These are phyloP conservation scores for Lasiodiplodia theobromae DNA, from an alignment of 2,329 filamentous ascomycete species.

Conservation along the genomic window DNA sequence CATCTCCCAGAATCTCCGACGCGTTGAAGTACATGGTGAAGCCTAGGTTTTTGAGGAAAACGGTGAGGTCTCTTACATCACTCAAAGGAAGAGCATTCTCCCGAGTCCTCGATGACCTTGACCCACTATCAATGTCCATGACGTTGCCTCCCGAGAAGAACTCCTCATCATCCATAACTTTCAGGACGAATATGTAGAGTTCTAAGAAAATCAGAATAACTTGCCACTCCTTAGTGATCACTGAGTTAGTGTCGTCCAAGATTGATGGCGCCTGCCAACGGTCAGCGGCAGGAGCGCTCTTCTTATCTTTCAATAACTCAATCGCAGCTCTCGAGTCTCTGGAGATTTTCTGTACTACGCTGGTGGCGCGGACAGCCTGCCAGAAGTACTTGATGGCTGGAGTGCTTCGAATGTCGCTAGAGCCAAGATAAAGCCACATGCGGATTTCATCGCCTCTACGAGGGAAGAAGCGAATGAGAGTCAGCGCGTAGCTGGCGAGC, in stretches of 20 bases:
- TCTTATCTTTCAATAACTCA: slow-evolving; percentile 57
- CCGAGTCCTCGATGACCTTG: slow-evolving; percentile 41
- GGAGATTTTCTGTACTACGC: slow-evolving; percentile 64
- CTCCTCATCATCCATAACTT: slow-evolving; percentile 95
- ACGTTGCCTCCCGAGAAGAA: slow-evolving; percentile 71
- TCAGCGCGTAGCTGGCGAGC: slow-evolving; percentile 85
- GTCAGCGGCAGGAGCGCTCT: slow-evolving; percentile 42
- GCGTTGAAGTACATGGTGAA: slow-evolving; percentile 89
- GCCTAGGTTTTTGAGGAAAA: slow-evolving; percentile 88
- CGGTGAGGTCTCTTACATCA: slow-evolving; percentile 76
- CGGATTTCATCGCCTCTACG: slow-evolving; percentile 83
- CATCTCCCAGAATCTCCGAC: slow-evolving; percentile 63
- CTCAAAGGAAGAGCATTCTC: slow-evolving; percentile 73
- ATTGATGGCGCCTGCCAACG: slow-evolving; percentile 45
- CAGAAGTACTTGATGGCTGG: slow-evolving; percentile 87
- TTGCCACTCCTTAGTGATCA: slow-evolving; percentile 75
- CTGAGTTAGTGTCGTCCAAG: not conserved
- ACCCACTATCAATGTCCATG: slow-evolving; percentile 14
- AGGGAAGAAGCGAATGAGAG: slow-evolving; percentile 85
- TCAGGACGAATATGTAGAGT: slow-evolving; percentile 89
- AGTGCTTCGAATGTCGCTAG: slow-evolving; percentile 57
- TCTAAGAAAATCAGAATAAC: slow-evolving; percentile 91
- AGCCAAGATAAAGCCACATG: slow-evolving; percentile 89
- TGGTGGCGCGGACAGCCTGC: slow-evolving; percentile 67
- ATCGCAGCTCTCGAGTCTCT: slow-evolving; percentile 66